Base-by-base conservation (phyloP, 805 yeast genomes). In the Brettanomyces naardenensis region DNA sequence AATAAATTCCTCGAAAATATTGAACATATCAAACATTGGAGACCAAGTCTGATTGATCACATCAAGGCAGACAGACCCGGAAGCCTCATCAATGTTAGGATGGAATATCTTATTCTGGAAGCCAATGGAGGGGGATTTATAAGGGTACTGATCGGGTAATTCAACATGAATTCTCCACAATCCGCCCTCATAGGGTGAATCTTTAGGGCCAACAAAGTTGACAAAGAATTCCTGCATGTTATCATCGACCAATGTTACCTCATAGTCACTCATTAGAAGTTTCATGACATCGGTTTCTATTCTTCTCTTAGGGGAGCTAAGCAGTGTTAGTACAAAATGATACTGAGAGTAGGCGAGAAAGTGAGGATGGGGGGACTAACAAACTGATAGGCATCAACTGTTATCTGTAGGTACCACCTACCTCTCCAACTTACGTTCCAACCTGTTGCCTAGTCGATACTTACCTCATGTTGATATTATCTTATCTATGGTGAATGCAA, bases 31-130 rank as follows among this genome's bases (percentile, higher is more conserved):
- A 66, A 88, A 90, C 87, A 90, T 84, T 2, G 98, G 97, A 30
- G 95, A 84, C 98, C 98, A 90, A 1, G 97, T 87, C 55, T 90
- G 96, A 58, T 90, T 90, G 45, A 90, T 89, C 14, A 92, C 97
- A 58, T 90, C 97, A 35, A 90, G 74, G 61, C 98, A 90, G 5
- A 90, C 96, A 0, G 94, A 78, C 0, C 98, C 98, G 1, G 78
- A 79, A 20, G 77, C 70, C 56, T 88, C 94, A 56, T 90, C 98
- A 44, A 90, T 88, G 54, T 90, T 90, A 5, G 98, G 98, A 58
- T 90, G 98, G 62, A 77, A 89, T 15, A 92, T 90, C 54, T 80
- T 83, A 61, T 89, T 92, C 36, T 77, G 77, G 56, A 90, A 90
- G 6, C 97, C 97, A 44, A 90, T 88, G 13, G 96, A 87, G 5